Conservation (phyloP, 1,284 basidiomycete species). For the Apiotrichum sp. region DNA sequence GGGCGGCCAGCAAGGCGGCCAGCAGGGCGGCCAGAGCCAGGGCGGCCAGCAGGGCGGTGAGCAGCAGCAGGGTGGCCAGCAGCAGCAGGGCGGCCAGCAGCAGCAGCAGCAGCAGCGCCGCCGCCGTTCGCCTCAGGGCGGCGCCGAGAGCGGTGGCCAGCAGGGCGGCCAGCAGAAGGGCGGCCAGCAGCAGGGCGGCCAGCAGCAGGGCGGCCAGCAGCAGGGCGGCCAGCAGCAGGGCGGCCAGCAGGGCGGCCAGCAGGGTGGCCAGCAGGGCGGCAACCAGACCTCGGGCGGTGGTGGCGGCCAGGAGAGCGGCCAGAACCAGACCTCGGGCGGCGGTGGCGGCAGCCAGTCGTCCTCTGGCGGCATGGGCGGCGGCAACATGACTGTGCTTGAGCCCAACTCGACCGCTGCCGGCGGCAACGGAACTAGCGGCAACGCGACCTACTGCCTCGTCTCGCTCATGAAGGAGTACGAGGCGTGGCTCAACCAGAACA, state of each 20-base stretch:
- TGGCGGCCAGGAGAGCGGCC: neutral
- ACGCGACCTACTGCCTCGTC: conserved; percentile 36
- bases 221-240: no score
- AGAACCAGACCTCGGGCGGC: neutral
- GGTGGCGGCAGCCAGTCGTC: no score
- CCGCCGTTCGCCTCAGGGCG: no score
- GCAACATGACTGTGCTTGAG: neutral
- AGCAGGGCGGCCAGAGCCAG: neutral
- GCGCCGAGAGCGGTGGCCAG: neutral
- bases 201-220: no score
- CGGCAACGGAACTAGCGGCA: conserved; percentile 3
- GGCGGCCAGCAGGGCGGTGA: neutral
- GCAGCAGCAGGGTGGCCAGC: no score
- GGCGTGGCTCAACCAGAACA: conserved; percentile 32
- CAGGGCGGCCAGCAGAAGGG: neutral
- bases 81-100: neutral
- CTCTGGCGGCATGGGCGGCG: no score
- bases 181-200: no score
- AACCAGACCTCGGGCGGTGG: no score
- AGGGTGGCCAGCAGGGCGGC: neutral
- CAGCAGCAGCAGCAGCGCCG: neutral
- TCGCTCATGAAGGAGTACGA: conserved; percentile 33
- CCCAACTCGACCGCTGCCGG: conserved; percentile 3
- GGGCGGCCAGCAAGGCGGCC: neutral
- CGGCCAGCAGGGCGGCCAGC: no score